Evolutionary conservation across 2,329 filamentous ascomycete genomes (phyloP).

Genomic region (Magnaporthiopsis incrustans): DNA sequence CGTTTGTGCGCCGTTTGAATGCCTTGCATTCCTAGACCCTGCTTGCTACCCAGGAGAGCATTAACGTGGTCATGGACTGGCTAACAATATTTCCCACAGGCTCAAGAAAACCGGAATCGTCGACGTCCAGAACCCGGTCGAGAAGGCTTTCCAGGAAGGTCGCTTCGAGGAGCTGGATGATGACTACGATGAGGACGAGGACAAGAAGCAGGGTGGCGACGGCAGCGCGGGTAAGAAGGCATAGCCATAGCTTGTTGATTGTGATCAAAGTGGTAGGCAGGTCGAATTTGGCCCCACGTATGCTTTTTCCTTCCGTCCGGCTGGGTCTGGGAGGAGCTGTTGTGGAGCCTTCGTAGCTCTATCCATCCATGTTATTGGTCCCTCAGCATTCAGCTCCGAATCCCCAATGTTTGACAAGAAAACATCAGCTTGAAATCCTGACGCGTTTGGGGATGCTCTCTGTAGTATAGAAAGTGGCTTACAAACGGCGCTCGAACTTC

Average conservation of each 20-base stretch:
- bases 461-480: neutral
- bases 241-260: neutral
- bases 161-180: constrained; percentile 61
- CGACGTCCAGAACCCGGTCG: constrained; percentile 71
- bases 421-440: too few species aligned
- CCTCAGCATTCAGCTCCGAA: too few species aligned
- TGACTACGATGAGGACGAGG: constrained; percentile 41
- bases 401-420: too few species aligned
- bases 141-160: constrained; percentile 60
- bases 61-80: too few species aligned
- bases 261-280: neutral
- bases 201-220: constrained; percentile 16
- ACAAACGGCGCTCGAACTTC: neutral
- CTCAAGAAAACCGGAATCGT: constrained; percentile 69
- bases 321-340: too few species aligned
- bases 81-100: constrained; percentile 23
- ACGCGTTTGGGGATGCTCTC: neutral
- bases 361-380: too few species aligned
- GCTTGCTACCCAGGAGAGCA: neutral
- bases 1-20: constrained; percentile 12
- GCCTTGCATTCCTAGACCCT: neutral
- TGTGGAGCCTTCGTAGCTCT: too few species aligned
- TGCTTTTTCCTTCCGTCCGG: neutral
- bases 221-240: neutral
- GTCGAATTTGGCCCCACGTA: too few species aligned